phyloP scores from a whole-genome alignment of 345 rosid genomes.

The Physaria fendleri region DNA sequence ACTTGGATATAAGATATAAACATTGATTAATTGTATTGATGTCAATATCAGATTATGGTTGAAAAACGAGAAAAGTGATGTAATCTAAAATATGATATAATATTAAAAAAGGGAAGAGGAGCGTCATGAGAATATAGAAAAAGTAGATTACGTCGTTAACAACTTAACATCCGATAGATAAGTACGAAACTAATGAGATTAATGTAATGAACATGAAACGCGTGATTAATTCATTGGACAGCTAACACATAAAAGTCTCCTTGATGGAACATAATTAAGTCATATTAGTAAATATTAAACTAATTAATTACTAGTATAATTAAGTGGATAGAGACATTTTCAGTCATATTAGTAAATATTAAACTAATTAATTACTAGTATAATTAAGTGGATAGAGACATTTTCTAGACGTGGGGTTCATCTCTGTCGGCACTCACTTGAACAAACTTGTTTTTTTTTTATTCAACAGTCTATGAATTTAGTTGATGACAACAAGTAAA shows the following conservation, averaged over 20 bases:
- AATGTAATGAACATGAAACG: not conserved
- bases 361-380: constrained; percentile 11
- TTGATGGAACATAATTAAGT: not conserved
- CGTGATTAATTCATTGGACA: constrained; percentile 4
- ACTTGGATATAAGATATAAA: not conserved
- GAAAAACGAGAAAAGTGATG: constrained; percentile 14
- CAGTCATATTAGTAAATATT: not conserved
- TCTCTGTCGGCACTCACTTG: constrained; percentile 9
- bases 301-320: not conserved
- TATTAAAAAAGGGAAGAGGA: constrained; percentile 21
- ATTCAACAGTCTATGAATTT: too few relatives aligned
- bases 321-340: constrained; percentile 1
- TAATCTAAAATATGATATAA: not conserved
- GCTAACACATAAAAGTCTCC: not conserved
- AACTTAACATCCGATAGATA: constrained; percentile 13
- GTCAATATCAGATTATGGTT: constrained; percentile 18
- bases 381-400: constrained; percentile 2
- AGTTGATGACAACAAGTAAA: too few relatives aligned
- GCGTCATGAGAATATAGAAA: constrained; percentile 24
- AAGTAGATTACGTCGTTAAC: constrained; percentile 25
- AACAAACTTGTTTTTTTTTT: too few relatives aligned
- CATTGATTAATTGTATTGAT: not conserved
- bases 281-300: not conserved
- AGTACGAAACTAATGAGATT: constrained; percentile 1
- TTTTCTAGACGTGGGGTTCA: constrained; percentile 12